Evolutionary conservation across 2,329 filamentous ascomycete genomes (phyloP), one percentile per base, ranked within the genome.

Genomic region (Aspergillus pseudonomiae): DNA sequence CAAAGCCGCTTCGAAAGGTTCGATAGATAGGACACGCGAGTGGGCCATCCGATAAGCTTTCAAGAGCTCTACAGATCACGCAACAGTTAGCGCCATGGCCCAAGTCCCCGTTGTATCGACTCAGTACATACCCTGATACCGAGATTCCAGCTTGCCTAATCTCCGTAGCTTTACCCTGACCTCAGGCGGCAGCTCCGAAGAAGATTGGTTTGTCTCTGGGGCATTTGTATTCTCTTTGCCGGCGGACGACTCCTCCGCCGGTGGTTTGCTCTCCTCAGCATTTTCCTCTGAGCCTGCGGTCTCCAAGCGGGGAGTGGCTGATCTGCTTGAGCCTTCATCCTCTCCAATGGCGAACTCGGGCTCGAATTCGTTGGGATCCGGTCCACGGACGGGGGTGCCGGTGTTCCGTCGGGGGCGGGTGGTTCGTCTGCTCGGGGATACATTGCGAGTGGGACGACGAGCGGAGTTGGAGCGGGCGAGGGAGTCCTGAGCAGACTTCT

Each of bases 11-110:
- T 99, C 95, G 76, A 99, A 99, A 0, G 93, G 91, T 74, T 98
- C 95, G 72, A 98, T 96, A 3, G 91, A 88, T 14, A 91, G 88
- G 48, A 94, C 92, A 58, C 93, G 89, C 62, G 91, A 88, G 80
- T 99, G 94, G 21, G 95, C 95, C 68, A 94, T 89, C 65, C 93
- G 88, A 79, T 99, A 99, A 10, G 94, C 97, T 62, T 93, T 90
- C 57, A 98, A 83, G 0, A 99, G 84, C 73, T 98, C 94, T 93
- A 68, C n/a, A 32, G 12, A 28, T 21, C 45, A 14, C 28, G n/a
- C 10, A 32, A 10, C 11, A 4, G 32, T 60, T 48, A 59, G 59
- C 24, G 24, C 26, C 10, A 48, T 39, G 19, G 4, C 30, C 6
- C 34, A 12, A 19, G 45, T 24, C 24, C 16, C 21, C 24, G 21